phyloP scores from a whole-genome alignment of 345 rosid species.

The Anacardium occidentale region DNA sequence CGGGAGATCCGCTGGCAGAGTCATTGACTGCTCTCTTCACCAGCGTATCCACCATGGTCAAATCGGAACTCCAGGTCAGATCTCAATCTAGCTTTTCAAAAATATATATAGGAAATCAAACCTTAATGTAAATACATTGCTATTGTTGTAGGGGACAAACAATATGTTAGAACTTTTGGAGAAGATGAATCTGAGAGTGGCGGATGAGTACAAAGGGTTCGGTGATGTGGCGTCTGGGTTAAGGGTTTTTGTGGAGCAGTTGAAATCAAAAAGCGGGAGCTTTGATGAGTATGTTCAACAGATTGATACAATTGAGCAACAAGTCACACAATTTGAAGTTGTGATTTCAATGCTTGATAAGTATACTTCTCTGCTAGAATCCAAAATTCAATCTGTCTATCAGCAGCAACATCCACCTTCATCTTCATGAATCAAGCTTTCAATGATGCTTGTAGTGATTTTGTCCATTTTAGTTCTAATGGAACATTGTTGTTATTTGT shows the following conservation, averaged over 20 bases:
- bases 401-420: conserved; percentile 31
- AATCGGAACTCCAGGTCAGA: conserved; percentile 71
- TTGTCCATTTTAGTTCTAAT: no score
- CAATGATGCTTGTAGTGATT: no score
- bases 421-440: neutral
- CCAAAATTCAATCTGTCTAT: conserved; percentile 49
- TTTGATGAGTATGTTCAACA: conserved; percentile 75
- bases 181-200: conserved; percentile 80
- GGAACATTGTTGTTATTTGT: no score
- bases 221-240: conserved; percentile 81
- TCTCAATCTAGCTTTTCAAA: neutral
- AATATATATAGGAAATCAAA: neutral
- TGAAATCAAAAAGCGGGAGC: conserved; percentile 58
- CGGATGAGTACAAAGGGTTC: conserved; percentile 63
- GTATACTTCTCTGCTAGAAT: conserved; percentile 67
- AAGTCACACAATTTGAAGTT: conserved; percentile 76
- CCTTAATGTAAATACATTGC: neutral
- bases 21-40: conserved; percentile 63
- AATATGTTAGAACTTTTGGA: conserved; percentile 66
- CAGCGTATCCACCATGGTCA: conserved; percentile 70
- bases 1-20: conserved; percentile 58
- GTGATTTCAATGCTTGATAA: conserved; percentile 74
- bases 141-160: conserved; percentile 54
- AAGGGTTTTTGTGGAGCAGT: conserved; percentile 71
- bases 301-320: conserved; percentile 72